phyloP scores from a whole-genome alignment of 176 grass and related monocot species.

The Juncus inflexus region DNA sequence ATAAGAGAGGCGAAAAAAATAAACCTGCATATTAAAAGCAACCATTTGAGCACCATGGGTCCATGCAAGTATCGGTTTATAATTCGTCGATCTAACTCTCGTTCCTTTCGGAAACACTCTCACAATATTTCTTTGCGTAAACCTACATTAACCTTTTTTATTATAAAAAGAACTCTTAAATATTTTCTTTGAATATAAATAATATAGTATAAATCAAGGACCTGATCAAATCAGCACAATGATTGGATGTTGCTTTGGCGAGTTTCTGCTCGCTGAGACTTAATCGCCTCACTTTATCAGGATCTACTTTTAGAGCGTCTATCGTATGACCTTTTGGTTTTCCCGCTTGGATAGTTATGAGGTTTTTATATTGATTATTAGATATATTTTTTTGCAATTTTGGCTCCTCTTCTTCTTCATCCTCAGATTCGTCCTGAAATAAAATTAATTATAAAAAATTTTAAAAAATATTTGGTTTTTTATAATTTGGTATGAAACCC shows the following conservation, averaged over 20 bases:
- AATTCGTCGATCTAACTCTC: conserved; percentile 82
- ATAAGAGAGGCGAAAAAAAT: not conserved
- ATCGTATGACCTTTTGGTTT: conserved; percentile 80
- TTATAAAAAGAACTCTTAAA: not conserved
- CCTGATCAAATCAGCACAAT: conserved; percentile 77
- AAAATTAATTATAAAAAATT: conserved; percentile 1
- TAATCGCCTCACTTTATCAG: conserved; percentile 55
- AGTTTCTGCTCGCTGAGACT: conserved; percentile 78
- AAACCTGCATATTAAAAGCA: conserved; percentile 97
- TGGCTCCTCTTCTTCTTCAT: conserved; percentile 45
- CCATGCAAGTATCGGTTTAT: conserved; percentile 78
- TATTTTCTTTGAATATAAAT: conserved; percentile 19
- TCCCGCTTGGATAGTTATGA: conserved; percentile 88
- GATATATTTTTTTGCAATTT: conserved; percentile 48
- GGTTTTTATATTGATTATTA: conserved; percentile 49
- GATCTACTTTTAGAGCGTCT: conserved; percentile 62
- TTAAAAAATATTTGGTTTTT: conserved; percentile 37
- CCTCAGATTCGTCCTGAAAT: conserved; percentile 39
- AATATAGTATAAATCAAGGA: conserved; percentile 26
- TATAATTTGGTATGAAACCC: no score
- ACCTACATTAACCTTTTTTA: conserved; percentile 38
- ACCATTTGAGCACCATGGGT: conserved; percentile 91
- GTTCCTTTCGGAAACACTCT: conserved; percentile 88
- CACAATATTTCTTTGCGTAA: conserved; percentile 83
- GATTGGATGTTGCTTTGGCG: conserved; percentile 51